Base-by-base conservation (phyloP, 2,329 filamentous ascomycete species). In the Fusarium mangiferae region DNA sequence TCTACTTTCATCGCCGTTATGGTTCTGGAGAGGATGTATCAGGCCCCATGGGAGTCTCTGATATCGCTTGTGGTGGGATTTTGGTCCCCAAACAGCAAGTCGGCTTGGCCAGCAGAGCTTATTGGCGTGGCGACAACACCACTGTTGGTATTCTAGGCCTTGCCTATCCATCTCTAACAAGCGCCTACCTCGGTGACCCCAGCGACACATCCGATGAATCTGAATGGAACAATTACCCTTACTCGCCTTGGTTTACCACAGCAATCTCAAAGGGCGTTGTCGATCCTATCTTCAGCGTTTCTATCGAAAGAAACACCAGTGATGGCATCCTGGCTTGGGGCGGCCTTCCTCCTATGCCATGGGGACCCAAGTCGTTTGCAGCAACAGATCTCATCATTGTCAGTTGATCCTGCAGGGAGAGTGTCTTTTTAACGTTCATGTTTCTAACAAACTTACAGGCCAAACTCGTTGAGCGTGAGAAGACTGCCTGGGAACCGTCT, bases 121-220 rank as follows among this genome's bases (percentile, higher is more conserved):
- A 83, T 75, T 89, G 87, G 87, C 81, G 81, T 62, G 87, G 87
- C 51, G 84, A 88, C 78, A 88, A 88, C 77, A 74, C 84, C 48
- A 88, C 87, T 30, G 85, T 85, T 62, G 87, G 87, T 11, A 80
- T 89, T 49, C 78, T 89, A 26, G 87, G 87, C 1, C 82, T 89
- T 65, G 87, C 85, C 1, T 89, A 87, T 62, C 85, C 86, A 5
- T 82, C 85, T 45, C 78, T 89, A 36, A 88, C 87, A 2, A 87
- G 83, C 57, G 85, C 84, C 18, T 89, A 84, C 69, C 81, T 81
- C 35, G 86, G 85, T 26, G 76, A 80, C 3, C 74, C 81, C 17
- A 85, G 84, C 22, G 75, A 80, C 4, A 73, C 81, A 14, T 78
- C 79, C 6, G 80, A 84, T n/a, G 83, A 85, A 48, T 78, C 80